These are phyloP conservation scores for Wickerhamomyces canadensis DNA, from an alignment of 805 yeast species.

Conservation along the genomic window DNA sequence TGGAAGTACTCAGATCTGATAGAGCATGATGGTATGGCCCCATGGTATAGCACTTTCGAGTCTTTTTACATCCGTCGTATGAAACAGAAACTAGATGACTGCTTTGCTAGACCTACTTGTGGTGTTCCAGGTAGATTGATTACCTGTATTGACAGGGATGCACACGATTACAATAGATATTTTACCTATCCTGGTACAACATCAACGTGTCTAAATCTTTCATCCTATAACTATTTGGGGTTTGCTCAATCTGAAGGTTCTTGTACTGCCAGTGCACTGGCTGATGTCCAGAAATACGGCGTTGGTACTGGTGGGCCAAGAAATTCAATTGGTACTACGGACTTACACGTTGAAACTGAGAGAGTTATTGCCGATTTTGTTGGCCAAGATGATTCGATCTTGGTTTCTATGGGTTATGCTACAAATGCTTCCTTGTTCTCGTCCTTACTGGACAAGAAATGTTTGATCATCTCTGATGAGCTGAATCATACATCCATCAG, in stretches of 20 bases:
- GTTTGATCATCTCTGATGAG: constrained; percentile 89
- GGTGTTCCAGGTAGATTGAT: constrained; percentile 96
- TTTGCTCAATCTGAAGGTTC: constrained; percentile 93
- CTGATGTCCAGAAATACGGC: constrained; percentile 63
- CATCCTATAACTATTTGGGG: constrained; percentile 92
- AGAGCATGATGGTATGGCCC: constrained; percentile 87
- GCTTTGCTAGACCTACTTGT: constrained; percentile 92
- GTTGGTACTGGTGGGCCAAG: constrained; percentile 77
- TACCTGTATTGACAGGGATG: constrained; percentile 70
- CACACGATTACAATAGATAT: constrained; percentile 57
- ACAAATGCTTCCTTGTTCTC: constrained; percentile 88
- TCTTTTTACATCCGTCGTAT: constrained; percentile 89
- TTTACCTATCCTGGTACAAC: constrained; percentile 74
- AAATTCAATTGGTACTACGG: constrained; percentile 66
- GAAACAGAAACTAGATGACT: constrained; percentile 86
- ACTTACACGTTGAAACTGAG: constrained; percentile 72
- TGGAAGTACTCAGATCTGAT: constrained; percentile 58
- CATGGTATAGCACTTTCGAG: constrained; percentile 92
- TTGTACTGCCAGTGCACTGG: constrained; percentile 77
- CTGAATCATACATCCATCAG: constrained; percentile 94
- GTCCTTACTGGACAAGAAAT: constrained; percentile 77
- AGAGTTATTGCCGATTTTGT: constrained; percentile 73
- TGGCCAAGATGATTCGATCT: constrained; percentile 82
- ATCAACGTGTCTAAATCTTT: constrained; percentile 74
- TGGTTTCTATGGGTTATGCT: constrained; percentile 93